Evolutionary conservation across 371 early-diverging fungal genomes (phyloP).

Genomic region (Syncephalis plumigaleata): DNA sequence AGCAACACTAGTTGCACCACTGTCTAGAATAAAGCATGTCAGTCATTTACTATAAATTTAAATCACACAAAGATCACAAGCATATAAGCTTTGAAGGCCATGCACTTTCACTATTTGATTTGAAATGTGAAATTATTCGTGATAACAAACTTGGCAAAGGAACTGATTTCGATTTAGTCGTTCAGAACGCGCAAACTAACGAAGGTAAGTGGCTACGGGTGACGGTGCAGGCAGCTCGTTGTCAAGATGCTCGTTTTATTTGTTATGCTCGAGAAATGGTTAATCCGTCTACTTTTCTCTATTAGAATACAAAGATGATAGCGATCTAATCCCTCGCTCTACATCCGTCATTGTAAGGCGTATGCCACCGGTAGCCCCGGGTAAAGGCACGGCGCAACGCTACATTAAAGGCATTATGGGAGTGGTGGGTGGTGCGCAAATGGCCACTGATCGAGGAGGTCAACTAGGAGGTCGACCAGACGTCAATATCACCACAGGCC

Average conservation of each 20-base stretch:
- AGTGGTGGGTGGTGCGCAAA: no score
- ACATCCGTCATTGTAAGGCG: conserved; percentile 71
- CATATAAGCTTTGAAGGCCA: conserved; percentile 78
- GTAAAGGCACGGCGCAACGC: conserved; percentile 58
- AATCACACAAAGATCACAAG: conserved; percentile 86
- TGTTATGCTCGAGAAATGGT: no score
- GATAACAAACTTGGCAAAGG: conserved; percentile 81
- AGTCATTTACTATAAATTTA: conserved; percentile 88
- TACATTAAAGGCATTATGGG: conserved; percentile 27
- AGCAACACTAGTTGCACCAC: background rate
- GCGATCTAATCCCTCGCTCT: conserved; percentile 63
- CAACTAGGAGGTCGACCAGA: no score
- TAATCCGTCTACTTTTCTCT: background rate
- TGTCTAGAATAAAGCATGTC: conserved; percentile 31
- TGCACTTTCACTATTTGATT: conserved; percentile 81
- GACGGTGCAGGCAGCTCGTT: no score
- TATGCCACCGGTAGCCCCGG: conserved; percentile 56
- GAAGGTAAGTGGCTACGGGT: conserved; percentile 66
- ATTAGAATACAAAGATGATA: conserved; percentile 81
- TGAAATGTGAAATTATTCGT: conserved; percentile 82
- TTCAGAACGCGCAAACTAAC: conserved; percentile 82
- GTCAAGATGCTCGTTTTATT: no score
- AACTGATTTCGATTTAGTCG: conserved; percentile 78
- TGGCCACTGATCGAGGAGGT: no score
- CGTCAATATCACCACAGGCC: no score